Base-by-base conservation (phyloP, 148 eudicot species). In the Camellia granthamiana region DNA sequence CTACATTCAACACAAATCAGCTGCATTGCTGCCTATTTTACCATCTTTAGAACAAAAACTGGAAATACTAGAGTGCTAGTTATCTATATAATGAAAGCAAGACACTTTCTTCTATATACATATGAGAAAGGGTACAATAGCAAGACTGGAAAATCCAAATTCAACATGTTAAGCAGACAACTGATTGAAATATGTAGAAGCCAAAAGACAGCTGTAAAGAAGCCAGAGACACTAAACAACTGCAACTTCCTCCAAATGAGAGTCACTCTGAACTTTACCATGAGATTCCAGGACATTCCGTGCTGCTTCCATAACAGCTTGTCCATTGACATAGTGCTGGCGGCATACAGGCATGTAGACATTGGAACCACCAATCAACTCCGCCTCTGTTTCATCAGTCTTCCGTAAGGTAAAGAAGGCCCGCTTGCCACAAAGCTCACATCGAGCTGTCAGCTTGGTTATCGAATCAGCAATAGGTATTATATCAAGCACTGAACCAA, bases 311-410 rank as follows among this genome's bases (percentile, higher is more conserved):
- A 80, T 49, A 4, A 81, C 87, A 10, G 69, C 77, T 43, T 90
- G 94, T 7, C 86, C 90, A 13, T 78, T 91, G 12, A 90, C 91
- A 79, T 93, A 96, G 83, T 96, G 99, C 52, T 88, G 94, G 61
- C 98, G 94, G 78, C 98, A 93, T 38, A 96, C 98, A 18, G 98
- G 97, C 97, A 92, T 93, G 83, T 96, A 96, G 3, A 93, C 61
- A 83, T 93, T 93, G 43, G 90, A 87, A 14, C 98, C 98, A 12
- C 97, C 98, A 51, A 96, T 88, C 55, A 96, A 79, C 82, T 96
- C 95, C 0, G 91, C 92, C 75, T 87, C 44, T 0, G 87, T 88
- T 80, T 90, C 93, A 21, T 79, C 88, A 0, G 89, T 89, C 84
- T 93, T 96, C 79, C 94, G 75, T n/a, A 92, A 70, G 0, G 99